These are phyloP conservation scores for Termitomyces sp. DNA, from an alignment of 768 basidiomycete species.

Conservation along the genomic window DNA sequence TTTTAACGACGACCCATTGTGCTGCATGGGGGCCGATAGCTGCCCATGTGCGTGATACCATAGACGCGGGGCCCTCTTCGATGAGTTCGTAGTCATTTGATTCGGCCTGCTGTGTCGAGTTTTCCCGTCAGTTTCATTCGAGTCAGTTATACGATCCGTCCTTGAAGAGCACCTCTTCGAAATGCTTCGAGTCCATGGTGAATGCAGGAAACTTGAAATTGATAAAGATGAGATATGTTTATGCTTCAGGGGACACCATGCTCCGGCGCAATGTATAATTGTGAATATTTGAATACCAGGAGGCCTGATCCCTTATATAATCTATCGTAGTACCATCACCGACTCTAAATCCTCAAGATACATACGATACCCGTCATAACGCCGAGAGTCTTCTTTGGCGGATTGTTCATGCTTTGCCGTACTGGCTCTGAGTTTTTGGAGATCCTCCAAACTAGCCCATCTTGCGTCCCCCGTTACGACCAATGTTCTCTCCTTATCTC, in stretches of 20 bases:
- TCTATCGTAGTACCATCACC: too few species aligned
- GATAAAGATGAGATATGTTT: background rate
- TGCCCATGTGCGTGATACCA: slow-evolving; percentile 33
- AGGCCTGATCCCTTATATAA: too few species aligned
- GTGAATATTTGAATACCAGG: too few species aligned
- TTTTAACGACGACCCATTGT: slow-evolving; percentile 48
- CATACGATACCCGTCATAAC: too few species aligned
- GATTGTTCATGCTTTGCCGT: too few species aligned
- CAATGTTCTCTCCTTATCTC: background rate
- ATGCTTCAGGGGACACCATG: background rate
- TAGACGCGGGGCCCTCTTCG: slow-evolving; percentile 39
- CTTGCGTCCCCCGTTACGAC: background rate
- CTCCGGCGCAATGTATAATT: background rate
- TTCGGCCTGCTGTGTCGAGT: background rate
- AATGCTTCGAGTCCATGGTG: background rate
- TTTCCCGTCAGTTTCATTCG: background rate
- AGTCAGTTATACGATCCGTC: background rate
- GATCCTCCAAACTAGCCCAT: background rate
- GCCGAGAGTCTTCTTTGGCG: too few species aligned
- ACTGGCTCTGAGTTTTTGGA: too few species aligned
- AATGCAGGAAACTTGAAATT: background rate
- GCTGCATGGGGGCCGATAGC: slow-evolving; percentile 24
- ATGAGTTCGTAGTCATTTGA: slow-evolving; percentile 30
- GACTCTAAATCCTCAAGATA: too few species aligned
- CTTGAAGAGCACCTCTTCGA: background rate